Conservation (phyloP, 495 filamentous ascomycete species). For the Neurospora sp. region DNA sequence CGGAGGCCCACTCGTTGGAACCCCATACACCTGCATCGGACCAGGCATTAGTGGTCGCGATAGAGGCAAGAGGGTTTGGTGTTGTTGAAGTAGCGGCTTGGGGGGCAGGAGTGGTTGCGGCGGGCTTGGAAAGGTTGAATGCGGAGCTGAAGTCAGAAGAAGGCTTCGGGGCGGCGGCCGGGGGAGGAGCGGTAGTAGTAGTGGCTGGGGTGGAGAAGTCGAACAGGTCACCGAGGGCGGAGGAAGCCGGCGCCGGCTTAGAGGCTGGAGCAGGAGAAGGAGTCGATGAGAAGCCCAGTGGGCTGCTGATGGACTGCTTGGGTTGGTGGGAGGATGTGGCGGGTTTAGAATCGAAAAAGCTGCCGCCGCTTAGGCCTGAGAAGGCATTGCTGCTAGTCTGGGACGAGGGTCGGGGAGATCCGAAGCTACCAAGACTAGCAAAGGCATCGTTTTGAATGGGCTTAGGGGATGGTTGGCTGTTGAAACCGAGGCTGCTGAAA, state of each 20-base stretch:
- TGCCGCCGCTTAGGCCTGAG: slow-evolving; percentile 50
- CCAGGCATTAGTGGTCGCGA: slow-evolving; percentile 40
- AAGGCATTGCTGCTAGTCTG: slow-evolving; percentile 45
- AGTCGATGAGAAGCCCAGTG: slow-evolving; percentile 44
- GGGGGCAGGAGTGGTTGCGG: slow-evolving; percentile 33
- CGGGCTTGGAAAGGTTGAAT: slow-evolving; percentile 61
- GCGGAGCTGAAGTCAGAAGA: slow-evolving; percentile 42
- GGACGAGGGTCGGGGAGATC: slow-evolving; percentile 42
- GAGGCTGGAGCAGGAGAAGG: slow-evolving; percentile 37
- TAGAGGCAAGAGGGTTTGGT: slow-evolving; percentile 22
- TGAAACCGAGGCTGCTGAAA: slow-evolving; percentile 74
- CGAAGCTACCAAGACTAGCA: slow-evolving; percentile 56
- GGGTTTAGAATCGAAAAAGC: slow-evolving; percentile 72
- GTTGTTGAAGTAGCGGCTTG: slow-evolving; percentile 18
- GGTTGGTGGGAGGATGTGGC: slow-evolving; percentile 40
- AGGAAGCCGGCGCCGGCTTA: slow-evolving; percentile 36
- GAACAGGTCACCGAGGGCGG: slow-evolving; percentile 64
- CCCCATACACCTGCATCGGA: slow-evolving; percentile 40
- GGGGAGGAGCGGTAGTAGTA: slow-evolving; percentile 33
- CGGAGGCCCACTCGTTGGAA: slow-evolving; percentile 45
- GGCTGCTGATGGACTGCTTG: slow-evolving; percentile 37
- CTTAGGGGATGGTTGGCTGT: slow-evolving; percentile 43
- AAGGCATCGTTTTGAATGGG: slow-evolving; percentile 55
- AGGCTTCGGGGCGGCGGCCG: slow-evolving; percentile 34
- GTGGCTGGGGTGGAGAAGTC: slow-evolving; percentile 52